Evolutionary conservation across 208 protist genomes (phyloP).

Genomic region (Leishmania aethiopica): DNA sequence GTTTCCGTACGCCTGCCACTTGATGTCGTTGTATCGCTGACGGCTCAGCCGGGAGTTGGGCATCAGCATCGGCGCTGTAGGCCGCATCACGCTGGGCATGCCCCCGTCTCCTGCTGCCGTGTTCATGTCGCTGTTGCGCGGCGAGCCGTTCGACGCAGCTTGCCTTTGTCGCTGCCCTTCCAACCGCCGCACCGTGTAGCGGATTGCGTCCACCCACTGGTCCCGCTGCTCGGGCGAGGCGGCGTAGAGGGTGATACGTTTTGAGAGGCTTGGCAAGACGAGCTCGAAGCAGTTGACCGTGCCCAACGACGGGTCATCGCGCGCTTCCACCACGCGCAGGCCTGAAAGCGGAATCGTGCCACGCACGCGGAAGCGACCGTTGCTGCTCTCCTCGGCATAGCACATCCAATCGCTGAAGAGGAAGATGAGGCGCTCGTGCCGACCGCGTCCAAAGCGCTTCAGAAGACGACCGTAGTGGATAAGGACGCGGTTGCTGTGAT

Average conservation of each 20-base stretch:
- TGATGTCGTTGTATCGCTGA: constrained; percentile 48
- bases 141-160: neutral
- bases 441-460: constrained; percentile 65
- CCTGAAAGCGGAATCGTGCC: constrained; percentile 59
- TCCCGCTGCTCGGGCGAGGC: constrained; percentile 66
- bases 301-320: constrained; percentile 31
- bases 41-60: constrained; percentile 53
- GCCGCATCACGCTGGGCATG: constrained; percentile 26
- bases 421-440: constrained; percentile 78
- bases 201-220: constrained; percentile 79
- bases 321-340: constrained; percentile 54
- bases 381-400: constrained; percentile 81
- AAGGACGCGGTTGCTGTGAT: constrained; percentile 43
- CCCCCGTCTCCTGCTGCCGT: constrained; percentile 8
- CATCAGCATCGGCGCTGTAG: constrained; percentile 33
- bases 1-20: constrained; percentile 45
- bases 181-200: constrained; percentile 45
- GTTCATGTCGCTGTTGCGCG: neutral
- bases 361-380: constrained; percentile 63
- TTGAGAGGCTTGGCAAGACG: constrained; percentile 25
- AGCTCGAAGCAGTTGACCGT: constrained; percentile 62
- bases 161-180: constrained; percentile 4
- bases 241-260: constrained; percentile 70
- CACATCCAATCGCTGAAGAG: constrained; percentile 85
- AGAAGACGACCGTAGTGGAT: constrained; percentile 73